Evolutionary conservation across 106 monocot species (phyloP).

Genomic region (Allium cepa): DNA sequence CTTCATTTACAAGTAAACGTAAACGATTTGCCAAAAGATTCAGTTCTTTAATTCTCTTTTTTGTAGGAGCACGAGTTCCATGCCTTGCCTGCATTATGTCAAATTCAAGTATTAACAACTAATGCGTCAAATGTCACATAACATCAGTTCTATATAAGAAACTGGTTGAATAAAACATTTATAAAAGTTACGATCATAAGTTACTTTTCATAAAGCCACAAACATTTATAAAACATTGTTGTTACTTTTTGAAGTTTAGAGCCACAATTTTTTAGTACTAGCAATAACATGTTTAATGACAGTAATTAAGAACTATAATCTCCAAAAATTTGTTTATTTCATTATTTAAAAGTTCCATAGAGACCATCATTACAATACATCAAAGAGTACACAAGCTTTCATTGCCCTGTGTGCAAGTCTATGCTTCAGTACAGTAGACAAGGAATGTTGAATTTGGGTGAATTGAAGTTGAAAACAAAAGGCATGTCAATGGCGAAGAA

Average conservation of each 20-base stretch:
- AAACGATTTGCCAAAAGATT: constrained; percentile 55
- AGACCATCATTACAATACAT: too few species aligned
- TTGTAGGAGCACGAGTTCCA: constrained; percentile 87
- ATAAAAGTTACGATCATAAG: neutral
- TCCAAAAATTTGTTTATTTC: too few species aligned
- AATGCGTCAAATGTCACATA: neutral
- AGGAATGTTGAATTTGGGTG: too few species aligned
- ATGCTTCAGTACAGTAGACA: too few species aligned
- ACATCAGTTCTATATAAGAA: neutral
- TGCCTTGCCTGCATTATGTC: constrained; percentile 58
- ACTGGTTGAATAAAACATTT: neutral
- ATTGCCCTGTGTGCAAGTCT: too few species aligned
- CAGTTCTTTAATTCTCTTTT: constrained; percentile 79
- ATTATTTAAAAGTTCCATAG: too few species aligned
- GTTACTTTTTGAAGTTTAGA: neutral
- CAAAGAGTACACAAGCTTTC: too few species aligned
- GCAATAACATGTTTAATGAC: too few species aligned
- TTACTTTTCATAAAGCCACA: neutral
- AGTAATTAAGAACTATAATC: too few species aligned
- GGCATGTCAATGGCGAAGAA: too few species aligned
- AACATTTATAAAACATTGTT: neutral
- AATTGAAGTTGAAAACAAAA: too few species aligned
- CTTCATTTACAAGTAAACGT: constrained; percentile 36
- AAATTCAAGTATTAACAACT: neutral
- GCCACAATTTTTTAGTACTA: neutral